Evolutionary conservation across 805 yeast species (phyloP).

Genomic region (Starmerella sp.): DNA sequence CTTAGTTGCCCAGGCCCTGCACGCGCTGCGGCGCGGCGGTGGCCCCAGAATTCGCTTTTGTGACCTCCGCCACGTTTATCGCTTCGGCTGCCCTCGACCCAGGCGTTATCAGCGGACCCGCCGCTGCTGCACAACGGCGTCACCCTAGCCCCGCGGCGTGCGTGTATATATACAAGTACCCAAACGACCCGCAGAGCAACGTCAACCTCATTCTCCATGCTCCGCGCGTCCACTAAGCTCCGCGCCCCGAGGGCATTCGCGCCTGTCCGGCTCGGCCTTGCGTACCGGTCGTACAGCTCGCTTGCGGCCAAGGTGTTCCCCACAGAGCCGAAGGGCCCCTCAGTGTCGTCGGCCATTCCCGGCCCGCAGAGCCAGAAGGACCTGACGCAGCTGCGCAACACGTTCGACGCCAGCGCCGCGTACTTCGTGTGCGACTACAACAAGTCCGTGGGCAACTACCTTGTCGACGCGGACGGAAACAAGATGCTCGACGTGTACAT

Average conservation of each 20-base stretch:
- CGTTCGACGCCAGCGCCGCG: slow-evolving; percentile 61
- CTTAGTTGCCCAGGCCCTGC: neutral
- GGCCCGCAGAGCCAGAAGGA: slow-evolving; percentile 58
- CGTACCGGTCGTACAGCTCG: slow-evolving; percentile 10
- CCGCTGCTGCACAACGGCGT: neutral
- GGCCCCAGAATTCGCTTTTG: neutral
- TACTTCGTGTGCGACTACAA: slow-evolving; percentile 68
- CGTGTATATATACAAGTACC: neutral
- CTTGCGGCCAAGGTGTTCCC: slow-evolving; percentile 42
- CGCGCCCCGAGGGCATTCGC: neutral
- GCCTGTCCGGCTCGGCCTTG: neutral
- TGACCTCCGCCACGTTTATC: neutral
- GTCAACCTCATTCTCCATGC: neutral
- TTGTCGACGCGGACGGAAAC: slow-evolving; percentile 74
- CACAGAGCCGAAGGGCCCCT: slow-evolving; percentile 65
- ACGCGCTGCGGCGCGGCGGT: neutral
- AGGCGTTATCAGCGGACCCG: neutral
- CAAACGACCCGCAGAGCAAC: neutral
- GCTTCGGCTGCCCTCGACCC: neutral
- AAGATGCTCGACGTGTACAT: slow-evolving; percentile 61
- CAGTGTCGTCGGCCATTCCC: slow-evolving; percentile 53
- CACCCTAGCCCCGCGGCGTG: neutral
- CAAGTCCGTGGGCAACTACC: slow-evolving; percentile 67
- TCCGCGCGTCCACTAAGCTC: neutral
- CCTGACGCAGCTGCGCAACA: slow-evolving; percentile 43